Base-by-base conservation (phyloP, 306 rosid genomes). In the Malus sylvestris region DNA sequence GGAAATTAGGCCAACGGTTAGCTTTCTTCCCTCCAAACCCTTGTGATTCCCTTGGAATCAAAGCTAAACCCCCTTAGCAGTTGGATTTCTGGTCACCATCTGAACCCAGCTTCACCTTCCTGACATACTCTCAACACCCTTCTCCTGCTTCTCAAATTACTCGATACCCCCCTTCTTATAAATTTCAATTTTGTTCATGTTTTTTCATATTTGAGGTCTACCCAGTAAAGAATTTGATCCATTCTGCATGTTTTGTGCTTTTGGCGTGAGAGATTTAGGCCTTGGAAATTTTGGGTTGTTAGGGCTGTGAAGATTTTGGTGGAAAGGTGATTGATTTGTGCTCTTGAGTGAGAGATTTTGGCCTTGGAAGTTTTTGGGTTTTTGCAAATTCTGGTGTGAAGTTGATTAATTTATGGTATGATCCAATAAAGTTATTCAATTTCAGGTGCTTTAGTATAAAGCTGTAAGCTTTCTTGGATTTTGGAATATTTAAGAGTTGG, bases 1-100 rank as follows among this genome's bases (percentile, higher is more conserved):
- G 60, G 88, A 89, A 81, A 96, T 92, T 90, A 81, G 97, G 95
- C 97, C 89, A 90, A 87, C 93, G 81, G 97, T 91, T 92, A 81
- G 85, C 87, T 80, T 74, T 79, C 77, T 84, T 92, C 88, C 91
- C 87, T 84, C 90, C 93, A 77, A 87, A 83, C 85, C 72, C 72
- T 80, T 85, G 74, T 75, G 84, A 84, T 89, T 93, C 93, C 69
- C 93, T 93, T 93, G 59, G 85, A 81, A 87, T 81, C 89, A 86
- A 93, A 93, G 98, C 89, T 86, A 90, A 80, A 68, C 55, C 55
- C 67, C 51, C 75, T 61, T 63, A 16, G 74, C 70, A 51, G 87
- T 85, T 91, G 93, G 49, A 90, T 87, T 86, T 78, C 85, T 90
- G 92, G 96, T 91, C 89, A 91, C 88, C 88, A 79, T 94, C 94